Percentiles rank a stretch among this genome's conserved stretches.
Evolutionary conservation across 106 monocot species (phyloP).

Genomic region (Phalaenopsis equestris): DNA sequence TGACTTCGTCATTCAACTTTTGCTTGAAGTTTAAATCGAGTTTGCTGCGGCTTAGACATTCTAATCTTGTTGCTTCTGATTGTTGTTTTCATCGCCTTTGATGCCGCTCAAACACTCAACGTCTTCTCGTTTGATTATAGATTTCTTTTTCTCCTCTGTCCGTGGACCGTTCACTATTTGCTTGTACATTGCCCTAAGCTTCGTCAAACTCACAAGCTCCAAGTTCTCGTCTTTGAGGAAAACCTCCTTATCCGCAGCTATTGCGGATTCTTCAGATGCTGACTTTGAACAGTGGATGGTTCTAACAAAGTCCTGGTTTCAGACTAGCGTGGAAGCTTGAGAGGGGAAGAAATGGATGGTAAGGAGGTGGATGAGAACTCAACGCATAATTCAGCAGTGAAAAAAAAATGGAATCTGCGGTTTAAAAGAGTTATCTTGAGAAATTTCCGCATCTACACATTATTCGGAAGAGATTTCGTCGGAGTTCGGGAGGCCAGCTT

Average conservation of each 20-base stretch:
- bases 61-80: neutral
- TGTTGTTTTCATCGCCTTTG: neutral
- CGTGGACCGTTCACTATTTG: neutral
- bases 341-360: neutral
- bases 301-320: too few species aligned
- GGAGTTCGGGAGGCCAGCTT: neutral
- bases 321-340: neutral
- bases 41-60: neutral
- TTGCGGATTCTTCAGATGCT: neutral
- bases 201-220: slow-evolving; percentile 1
- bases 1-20: neutral
- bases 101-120: neutral
- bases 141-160: neutral
- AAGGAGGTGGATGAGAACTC: too few species aligned
- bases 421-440: neutral
- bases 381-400: neutral
- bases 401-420: neutral
- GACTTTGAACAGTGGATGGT: neutral
- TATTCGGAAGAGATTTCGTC: neutral
- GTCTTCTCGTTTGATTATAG: neutral
- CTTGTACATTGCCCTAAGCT: neutral
- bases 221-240: neutral
- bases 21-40: neutral
- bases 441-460: neutral
- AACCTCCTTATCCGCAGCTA: neutral